A percentile compares a stretch with the other conserved stretches of the same genome.
Evolutionary conservation across 305 asterid species (phyloP).

Genomic region (Caryopteris hybrid): DNA sequence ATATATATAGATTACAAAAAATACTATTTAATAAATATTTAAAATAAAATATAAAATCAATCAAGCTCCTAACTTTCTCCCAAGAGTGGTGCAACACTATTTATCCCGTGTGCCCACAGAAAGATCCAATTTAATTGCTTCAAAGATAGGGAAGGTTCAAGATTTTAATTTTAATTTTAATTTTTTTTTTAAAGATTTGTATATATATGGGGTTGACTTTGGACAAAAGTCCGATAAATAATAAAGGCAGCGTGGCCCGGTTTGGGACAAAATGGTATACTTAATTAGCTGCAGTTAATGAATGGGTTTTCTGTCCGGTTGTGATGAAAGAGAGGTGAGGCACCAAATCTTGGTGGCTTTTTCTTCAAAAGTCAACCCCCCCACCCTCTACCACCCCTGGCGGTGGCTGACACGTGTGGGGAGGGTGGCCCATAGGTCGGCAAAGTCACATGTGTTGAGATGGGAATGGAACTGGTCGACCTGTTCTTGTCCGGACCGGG

Average conservation of each 20-base stretch:
- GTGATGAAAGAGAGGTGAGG: too few relatives aligned
- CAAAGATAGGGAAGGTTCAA: constrained; percentile 22
- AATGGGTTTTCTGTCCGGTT: constrained; percentile 26
- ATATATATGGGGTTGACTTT: constrained; percentile 54
- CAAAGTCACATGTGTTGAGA: constrained; percentile 27
- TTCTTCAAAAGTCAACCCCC: constrained; percentile 49
- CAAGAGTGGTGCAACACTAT: background rate
- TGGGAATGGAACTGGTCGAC: constrained; percentile 28
- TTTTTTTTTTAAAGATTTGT: too few relatives aligned
- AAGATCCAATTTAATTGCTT: constrained; percentile 23
- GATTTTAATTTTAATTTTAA: background rate
- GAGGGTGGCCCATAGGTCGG: constrained; percentile 9
- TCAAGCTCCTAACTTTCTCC: too few relatives aligned
- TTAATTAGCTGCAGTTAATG: constrained; percentile 32
- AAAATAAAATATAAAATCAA: too few relatives aligned
- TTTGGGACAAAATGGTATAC: constrained; percentile 31
- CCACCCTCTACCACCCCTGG: background rate
- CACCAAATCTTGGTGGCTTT: constrained; percentile 39
- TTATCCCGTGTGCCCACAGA: background rate
- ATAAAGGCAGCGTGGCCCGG: constrained; percentile 22
- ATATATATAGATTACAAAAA: too few relatives aligned
- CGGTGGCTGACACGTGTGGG: constrained; percentile 16
- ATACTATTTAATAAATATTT: too few relatives aligned
- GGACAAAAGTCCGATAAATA: constrained; percentile 23
- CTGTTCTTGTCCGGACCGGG: constrained; percentile 23